Evolutionary conservation across 371 early-diverging fungal species (phyloP).

Genomic region (Vavraia culicis): DNA sequence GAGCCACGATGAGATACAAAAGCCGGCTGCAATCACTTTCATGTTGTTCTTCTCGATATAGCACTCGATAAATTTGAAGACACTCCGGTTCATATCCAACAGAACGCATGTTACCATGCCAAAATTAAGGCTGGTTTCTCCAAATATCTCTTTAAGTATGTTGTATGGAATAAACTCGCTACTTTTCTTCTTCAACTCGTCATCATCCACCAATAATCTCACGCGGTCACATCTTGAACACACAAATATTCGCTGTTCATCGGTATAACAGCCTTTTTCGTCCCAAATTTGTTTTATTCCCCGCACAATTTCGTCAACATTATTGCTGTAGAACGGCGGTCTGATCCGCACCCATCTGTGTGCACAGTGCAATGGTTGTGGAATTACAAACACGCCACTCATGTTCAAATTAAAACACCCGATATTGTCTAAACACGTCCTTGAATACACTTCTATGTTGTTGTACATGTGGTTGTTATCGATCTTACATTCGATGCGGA

Average conservation of each 20-base stretch:
- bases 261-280: background rate
- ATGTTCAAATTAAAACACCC: background rate
- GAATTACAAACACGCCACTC: background rate
- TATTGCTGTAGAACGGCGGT: too few species aligned
- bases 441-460: background rate
- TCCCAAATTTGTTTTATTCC: too few species aligned
- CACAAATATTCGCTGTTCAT: background rate
- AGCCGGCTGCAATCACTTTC: slow-evolving; percentile 1
- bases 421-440: background rate
- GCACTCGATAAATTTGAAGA: background rate
- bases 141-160: background rate
- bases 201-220: background rate
- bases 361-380: background rate
- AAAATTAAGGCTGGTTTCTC: background rate
- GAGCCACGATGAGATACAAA: background rate
- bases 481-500: background rate
- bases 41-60: slow-evolving; percentile 3
- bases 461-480: background rate
- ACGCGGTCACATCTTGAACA: background rate
- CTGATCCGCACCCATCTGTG: background rate
- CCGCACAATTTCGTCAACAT: too few species aligned
- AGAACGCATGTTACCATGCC: background rate
- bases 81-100: background rate
- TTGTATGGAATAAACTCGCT: background rate
- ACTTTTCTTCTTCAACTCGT: background rate